A percentile compares a stretch with the other conserved stretches of the same genome.
phyloP scores from a whole-genome alignment of 106 monocot species.

The Allium cepa region DNA sequence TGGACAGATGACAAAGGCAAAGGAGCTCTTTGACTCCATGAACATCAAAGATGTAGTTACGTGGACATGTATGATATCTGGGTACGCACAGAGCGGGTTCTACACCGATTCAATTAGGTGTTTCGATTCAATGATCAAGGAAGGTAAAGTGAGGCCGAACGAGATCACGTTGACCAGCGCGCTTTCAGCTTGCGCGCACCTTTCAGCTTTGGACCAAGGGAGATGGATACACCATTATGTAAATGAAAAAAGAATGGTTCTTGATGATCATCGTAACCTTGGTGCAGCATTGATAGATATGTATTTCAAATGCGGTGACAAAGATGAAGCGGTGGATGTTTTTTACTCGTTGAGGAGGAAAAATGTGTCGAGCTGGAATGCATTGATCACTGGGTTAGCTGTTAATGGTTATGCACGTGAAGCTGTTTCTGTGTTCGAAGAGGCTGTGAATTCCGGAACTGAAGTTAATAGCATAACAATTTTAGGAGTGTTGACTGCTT shows the following conservation, averaged over 20 bases:
- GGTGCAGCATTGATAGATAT: conserved; percentile 78
- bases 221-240: conserved; percentile 66
- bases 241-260: conserved; percentile 37
- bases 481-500: conserved; percentile 52
- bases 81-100: conserved; percentile 31
- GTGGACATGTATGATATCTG: conserved; percentile 79
- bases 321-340: conserved; percentile 27
- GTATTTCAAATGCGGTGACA: conserved; percentile 71
- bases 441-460: conserved; percentile 31
- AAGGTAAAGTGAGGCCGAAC: conserved; percentile 34
- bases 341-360: conserved; percentile 32
- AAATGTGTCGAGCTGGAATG: conserved; percentile 85
- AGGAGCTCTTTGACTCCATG: conserved; percentile 51
- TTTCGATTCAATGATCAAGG: conserved; percentile 48
- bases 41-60: conserved; percentile 67
- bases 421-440: conserved; percentile 37
- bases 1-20: conserved; percentile 14
- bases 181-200: conserved; percentile 68
- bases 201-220: conserved; percentile 59
- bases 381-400: conserved; percentile 61
- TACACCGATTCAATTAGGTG: conserved; percentile 41
- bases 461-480: conserved; percentile 58
- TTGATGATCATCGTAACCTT: conserved; percentile 59
- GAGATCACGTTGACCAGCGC: conserved; percentile 69
- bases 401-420: conserved; percentile 41